Base-by-base conservation (phyloP, 805 yeast genomes). In the Maudiozyma turicensis region DNA sequence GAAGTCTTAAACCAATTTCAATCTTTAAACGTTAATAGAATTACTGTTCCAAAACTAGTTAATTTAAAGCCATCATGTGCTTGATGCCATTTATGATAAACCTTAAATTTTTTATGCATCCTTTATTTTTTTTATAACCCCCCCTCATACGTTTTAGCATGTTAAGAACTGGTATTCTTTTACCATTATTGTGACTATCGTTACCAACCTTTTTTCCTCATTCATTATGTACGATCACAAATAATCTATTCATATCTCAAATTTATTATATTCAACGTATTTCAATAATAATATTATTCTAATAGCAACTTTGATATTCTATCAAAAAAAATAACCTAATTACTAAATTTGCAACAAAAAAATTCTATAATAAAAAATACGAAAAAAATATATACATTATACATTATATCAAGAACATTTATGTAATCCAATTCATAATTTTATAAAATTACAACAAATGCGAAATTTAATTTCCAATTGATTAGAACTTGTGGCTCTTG, bases 401-500 rank as follows among this genome's bases (percentile, higher is more conserved):
- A 20, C 14, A 28, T 10, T 40, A 13, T 20, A 13, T 29, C 30
- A 26, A 26, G n/a, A n/a, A 26, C 15, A 26, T 40, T 8, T 3
- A 40, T 40, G 20, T 8, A 26, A 26, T 10, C 11, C 6, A 10
- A 10, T 11, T n/a, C 40, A 11, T 38, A 3, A 38, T 38, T 38
- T 38, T 20, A 20, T 20, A 20, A 20, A 32, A 9, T 9, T 32
- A 32, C 13, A 8, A 32, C 35, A 32, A 32, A 8, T 8, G 35
- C 35, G n/a, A 20, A 20, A 20, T 20, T 20, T 20, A 20, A 20
- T 20, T 20, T 20, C 26, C 26, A 20, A 31, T n/a, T 6, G 14
- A 3, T 39, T 34, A 74, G 58, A 78, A 82, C 57, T 77, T 77
- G 6, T 77, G 78, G 13, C 68, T 61, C 52, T 69, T 69, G 14